Evolutionary conservation across 768 basidiomycete species (phyloP), one percentile per base, ranked within the genome.

Genomic region (Russula sp.): DNA sequence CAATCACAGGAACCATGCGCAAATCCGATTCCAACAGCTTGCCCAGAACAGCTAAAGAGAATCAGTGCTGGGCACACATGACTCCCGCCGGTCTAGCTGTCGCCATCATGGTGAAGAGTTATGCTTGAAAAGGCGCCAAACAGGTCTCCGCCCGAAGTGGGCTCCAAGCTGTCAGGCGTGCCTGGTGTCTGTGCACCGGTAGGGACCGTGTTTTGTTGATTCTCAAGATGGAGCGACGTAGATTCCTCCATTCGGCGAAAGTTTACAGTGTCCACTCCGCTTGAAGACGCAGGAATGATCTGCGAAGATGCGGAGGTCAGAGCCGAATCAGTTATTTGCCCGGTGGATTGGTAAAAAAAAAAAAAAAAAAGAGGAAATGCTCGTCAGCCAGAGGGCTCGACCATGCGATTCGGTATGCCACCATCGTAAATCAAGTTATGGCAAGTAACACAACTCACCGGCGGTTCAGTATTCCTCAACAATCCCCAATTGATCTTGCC

Each of bases 401-500:
- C n/a, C 34, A 52, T 14, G 37, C 42, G 35, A 47, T 37, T 35
- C 34, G 51, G 52, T 20, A 45, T 6, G 52, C 49, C 20, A 42
- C 58, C 16, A 31, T 47, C 54, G 53, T 35, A 13, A 37, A 42
- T 35, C 54, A 54, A 65, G 11, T 22, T 14, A 55, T 27, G 27
- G 42, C 49, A 37, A 59, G 10, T 52, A 27, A 45, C 27, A 40
- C 39, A 13, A 73, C 92, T 71, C 75, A 95, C 92, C 77, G 97
- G 97, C 58, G 97, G 97, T 72, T 86, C 86, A 68, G 85, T 88
- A 75, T 98, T 89, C 69, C 97, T 82, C 72, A 99, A 76, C 60
- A 99, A 79, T 27, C 96, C 97, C 97, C 96, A 99, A 77, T 93
- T 95, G 72, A 96, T 86, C 70, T 93, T 94, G 34, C 79, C 78